Base-by-base conservation (phyloP, 2,329 filamentous ascomycete species). In the Beauveria sp. region DNA sequence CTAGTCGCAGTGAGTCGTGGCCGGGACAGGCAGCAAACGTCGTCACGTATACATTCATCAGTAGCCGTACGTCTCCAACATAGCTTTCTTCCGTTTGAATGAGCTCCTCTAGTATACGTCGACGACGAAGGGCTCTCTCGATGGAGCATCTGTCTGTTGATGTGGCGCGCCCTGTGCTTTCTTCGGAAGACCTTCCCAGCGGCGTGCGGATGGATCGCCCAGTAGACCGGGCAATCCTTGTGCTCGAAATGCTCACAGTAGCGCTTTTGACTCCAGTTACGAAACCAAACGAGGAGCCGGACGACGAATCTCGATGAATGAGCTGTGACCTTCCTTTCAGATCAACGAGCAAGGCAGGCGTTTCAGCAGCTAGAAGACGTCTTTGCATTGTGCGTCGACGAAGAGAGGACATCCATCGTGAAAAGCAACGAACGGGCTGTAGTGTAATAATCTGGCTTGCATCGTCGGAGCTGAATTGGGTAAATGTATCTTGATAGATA, bases 41-140 rank as follows among this genome's bases (percentile, higher is more conserved):
- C 2, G 88, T 89, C 48, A 90, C 82, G 70, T 93, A 90, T 24
- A 93, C 93, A 75, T 96, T 92, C 71, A 89, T 88, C 63, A 98
- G 79, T 66, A 95, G 91, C 68, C 91, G 91, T 62, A 98, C 75
- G 69, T 96, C 93, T 18, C 88, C 85, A 67, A 98, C 87, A 71
- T 98, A 98, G 69, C 88, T 86, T 71, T 95, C 89, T 73, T 98
- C 95, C 0, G 93, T 96, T 62, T 77, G 83, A 64, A 97, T 85
- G 56, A 98, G 78, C 75, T 98, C 95, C 70, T 95, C 90, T 42
- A 98, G 75, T 45, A 96, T 86, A 64, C 88, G 86, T 16, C 91
- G 85, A 64, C 95, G 85, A 69, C 92, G 89, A 22, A 89, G 74
- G 1, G 91, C 85, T 59, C 93, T 85, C 66, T 87, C 83, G 48